These are phyloP conservation scores for Candida oleophila DNA, from an alignment of 805 yeast species.

Conservation along the genomic window DNA sequence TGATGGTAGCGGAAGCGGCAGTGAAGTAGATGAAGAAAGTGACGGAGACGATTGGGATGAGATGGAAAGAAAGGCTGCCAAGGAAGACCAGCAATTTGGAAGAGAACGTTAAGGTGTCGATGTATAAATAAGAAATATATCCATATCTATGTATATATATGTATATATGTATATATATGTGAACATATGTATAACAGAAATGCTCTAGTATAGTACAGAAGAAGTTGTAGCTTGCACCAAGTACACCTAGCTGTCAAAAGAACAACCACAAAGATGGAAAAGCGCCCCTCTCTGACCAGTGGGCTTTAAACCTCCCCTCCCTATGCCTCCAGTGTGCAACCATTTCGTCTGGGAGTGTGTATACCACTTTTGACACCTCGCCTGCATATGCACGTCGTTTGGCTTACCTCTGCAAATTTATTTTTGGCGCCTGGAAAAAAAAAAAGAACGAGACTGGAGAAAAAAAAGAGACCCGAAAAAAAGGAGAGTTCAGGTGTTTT, in stretches of 20 bases:
- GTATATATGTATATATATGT: too few species aligned
- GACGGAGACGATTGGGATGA: constrained; percentile 62
- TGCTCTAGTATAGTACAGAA: too few species aligned
- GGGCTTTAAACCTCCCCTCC: too few species aligned
- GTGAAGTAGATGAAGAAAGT: constrained; percentile 33
- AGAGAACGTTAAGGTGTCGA: constrained; percentile 16
- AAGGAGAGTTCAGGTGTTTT: neutral
- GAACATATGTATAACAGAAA: too few species aligned
- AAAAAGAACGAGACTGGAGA: neutral
- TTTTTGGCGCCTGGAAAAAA: neutral
- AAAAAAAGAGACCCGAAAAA: neutral
- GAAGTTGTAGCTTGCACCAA: too few species aligned
- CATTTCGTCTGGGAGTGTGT: neutral
- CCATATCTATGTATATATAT: too few species aligned
- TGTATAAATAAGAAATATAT: too few species aligned
- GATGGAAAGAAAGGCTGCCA: constrained; percentile 56
- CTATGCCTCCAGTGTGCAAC: too few species aligned
- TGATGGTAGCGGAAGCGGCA: constrained; percentile 29
- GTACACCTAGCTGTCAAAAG: too few species aligned
- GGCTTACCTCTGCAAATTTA: neutral
- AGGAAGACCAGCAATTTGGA: constrained; percentile 37
- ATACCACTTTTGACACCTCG: neutral
- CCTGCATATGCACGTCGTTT: neutral
- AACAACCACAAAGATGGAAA: too few species aligned
- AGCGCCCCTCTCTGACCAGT: too few species aligned